These are phyloP conservation scores for Fusarium stilboides DNA, from an alignment of 2,329 filamentous ascomycete species.

Conservation along the genomic window DNA sequence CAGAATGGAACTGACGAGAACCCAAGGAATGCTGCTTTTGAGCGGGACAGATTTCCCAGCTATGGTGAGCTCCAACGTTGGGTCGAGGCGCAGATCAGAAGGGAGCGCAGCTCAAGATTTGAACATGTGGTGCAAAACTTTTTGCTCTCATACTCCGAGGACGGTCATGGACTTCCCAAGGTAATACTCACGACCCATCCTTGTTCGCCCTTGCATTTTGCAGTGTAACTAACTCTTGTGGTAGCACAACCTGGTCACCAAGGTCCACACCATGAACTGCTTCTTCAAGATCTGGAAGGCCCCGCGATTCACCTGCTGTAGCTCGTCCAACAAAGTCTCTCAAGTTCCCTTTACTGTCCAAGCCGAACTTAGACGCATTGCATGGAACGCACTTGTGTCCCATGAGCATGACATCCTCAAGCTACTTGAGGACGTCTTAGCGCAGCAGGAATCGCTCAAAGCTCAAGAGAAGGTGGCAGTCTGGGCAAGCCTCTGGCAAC, in stretches of 20 bases:
- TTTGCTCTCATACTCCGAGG: slow-evolving; percentile 55
- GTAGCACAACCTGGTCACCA: slow-evolving; percentile 60
- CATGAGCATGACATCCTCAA: slow-evolving; percentile 59
- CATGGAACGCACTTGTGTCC: slow-evolving; percentile 55
- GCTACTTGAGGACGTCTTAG: slow-evolving; percentile 58
- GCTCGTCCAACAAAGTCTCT: slow-evolving; percentile 56
- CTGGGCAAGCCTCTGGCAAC: slow-evolving; percentile 66
- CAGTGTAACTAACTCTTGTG: slow-evolving; percentile 37
- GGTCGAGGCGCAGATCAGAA: slow-evolving; percentile 57
- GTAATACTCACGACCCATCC: slow-evolving; percentile 50
- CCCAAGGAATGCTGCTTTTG: slow-evolving; percentile 56
- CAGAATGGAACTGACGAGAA: slow-evolving; percentile 52
- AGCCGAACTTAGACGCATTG: slow-evolving; percentile 59
- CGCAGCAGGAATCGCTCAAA: slow-evolving; percentile 58
- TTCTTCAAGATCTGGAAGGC: slow-evolving; percentile 67
- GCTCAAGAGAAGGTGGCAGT: slow-evolving; percentile 60
- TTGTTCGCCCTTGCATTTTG: slow-evolving; percentile 4
- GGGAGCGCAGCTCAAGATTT: slow-evolving; percentile 54
- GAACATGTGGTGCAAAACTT: slow-evolving; percentile 56
- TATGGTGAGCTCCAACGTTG: slow-evolving; percentile 55
- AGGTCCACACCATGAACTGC: slow-evolving; percentile 64
- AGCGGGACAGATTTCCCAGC: slow-evolving; percentile 56
- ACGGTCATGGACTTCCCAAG: slow-evolving; percentile 57
- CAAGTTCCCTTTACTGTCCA: slow-evolving; percentile 59
- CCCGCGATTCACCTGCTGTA: slow-evolving; percentile 59